Evolutionary conservation across 2,329 filamentous ascomycete genomes (phyloP), one percentile per base, ranked within the genome.

Genomic region (Fusarium subtropicale): DNA sequence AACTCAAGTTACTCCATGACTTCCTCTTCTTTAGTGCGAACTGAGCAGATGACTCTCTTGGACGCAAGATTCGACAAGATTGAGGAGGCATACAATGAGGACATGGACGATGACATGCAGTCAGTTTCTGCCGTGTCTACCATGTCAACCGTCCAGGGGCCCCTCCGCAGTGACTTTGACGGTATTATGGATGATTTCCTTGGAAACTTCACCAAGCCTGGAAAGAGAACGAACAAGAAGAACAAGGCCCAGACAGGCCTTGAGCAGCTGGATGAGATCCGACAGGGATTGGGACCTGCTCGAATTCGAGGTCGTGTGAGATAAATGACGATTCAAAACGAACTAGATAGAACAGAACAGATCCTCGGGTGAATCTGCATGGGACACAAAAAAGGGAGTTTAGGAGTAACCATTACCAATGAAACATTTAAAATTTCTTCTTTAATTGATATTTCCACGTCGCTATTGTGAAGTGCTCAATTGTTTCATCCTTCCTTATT

Each of bases 141-240:
- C 6, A 85, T 86, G 56, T 93, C 91, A 2, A 91, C 88, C 66
- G 89, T 92, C 1, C 86, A 81, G 76, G 91, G 90, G 0, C 87
- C 90, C 12, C 82, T 93, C 38, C 85, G 93, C 46, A 83, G 86
- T 39, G 94, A 97, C 77, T 97, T 99, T 79, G 91, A 97, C 77
- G 87, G 85, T 65, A 93, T 98, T 77, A 89, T 99, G 85, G 95
- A 98, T 76, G 94, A 97, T 59, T 99, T 99, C 81, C 81, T 98
- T 28, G 92, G 90, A 11, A 89, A 85, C 34, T 91, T 92, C 76
- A 88, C 88, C 12, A 90, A 89, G 80, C 86, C 86, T 26, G 91
- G 91, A 3, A 94, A 93, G 82, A 90, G 90, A 78, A 83, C 85
- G 13, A 87, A 93, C 22, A 95, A 94, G 82, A 93, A 94, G 81